phyloP scores from a whole-genome alignment of 2,329 filamentous ascomycete genomes.

The Monosporascus sp. region DNA sequence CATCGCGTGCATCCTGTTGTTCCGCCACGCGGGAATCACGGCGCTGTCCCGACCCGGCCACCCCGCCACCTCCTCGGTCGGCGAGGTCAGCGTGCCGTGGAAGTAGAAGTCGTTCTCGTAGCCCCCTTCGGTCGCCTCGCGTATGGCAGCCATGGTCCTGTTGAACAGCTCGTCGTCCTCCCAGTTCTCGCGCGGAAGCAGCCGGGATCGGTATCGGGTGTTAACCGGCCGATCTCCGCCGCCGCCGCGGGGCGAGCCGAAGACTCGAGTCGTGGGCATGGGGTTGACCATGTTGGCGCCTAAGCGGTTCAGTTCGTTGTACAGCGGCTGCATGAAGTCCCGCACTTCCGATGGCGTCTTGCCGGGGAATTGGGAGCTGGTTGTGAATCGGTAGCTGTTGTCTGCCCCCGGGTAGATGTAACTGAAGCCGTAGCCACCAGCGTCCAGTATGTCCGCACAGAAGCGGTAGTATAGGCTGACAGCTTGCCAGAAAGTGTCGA shows the following conservation, averaged over 20 bases:
- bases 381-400: conserved; percentile 26
- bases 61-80: conserved; percentile 23
- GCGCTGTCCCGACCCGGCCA: conserved; percentile 28
- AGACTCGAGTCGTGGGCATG: conserved; percentile 19
- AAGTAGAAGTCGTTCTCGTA: conserved; percentile 31
- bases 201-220: conserved; percentile 28
- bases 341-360: conserved; percentile 14
- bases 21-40: conserved; percentile 40
- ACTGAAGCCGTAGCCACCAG: conserved; percentile 31
- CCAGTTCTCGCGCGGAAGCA: conserved; percentile 26
- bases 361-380: conserved; percentile 28
- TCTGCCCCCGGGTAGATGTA: conserved; percentile 26
- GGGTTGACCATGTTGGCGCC: conserved; percentile 27
- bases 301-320: conserved; percentile 24
- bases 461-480: conserved; percentile 29
- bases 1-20: conserved; percentile 30
- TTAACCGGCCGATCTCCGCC: conserved; percentile 23
- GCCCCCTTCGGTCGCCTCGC: conserved; percentile 23
- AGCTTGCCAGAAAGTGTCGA: conserved; percentile 26
- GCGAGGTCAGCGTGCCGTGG: conserved; percentile 28
- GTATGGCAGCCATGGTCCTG: conserved; percentile 26
- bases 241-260: conserved; percentile 22
- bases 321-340: conserved; percentile 29
- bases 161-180: conserved; percentile 22
- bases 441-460: conserved; percentile 28